Conservation (phyloP, 257 asterid genomes). For the Jaltomata sinuosa region DNA sequence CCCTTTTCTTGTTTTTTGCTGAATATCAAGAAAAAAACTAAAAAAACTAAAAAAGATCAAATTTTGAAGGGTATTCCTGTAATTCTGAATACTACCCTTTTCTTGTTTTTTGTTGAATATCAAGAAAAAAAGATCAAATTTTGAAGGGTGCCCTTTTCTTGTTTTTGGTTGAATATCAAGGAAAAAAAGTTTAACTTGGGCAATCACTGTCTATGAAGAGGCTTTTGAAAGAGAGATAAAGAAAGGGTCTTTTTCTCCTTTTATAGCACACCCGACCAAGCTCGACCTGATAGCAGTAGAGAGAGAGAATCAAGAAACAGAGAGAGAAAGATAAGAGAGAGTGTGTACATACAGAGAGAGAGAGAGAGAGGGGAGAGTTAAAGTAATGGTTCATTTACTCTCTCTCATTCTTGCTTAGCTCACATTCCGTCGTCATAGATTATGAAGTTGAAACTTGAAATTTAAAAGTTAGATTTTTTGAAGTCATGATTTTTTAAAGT, state of each 20-base stretch:
- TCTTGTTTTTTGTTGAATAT: background rate
- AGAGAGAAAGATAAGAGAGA: background rate
- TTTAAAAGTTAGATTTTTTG: too few relatives aligned
- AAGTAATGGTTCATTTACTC: too few relatives aligned
- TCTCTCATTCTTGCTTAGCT: too few relatives aligned
- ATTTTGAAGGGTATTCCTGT: background rate
- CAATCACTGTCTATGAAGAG: slow-evolving; percentile 1
- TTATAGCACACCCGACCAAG: slow-evolving; percentile 51
- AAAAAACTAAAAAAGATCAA: background rate
- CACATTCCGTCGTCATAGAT: too few relatives aligned
- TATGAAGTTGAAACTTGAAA: too few relatives aligned
- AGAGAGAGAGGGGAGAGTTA: too few relatives aligned
- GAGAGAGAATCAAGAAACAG: slow-evolving; percentile 13
- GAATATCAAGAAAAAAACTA: background rate
- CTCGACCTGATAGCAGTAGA: slow-evolving; percentile 78
- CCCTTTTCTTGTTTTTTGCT: background rate
- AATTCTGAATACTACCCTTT: background rate
- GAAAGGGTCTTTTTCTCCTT: slow-evolving; percentile 3
- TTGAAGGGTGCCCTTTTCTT: background rate
- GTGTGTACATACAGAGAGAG: too few relatives aligned
- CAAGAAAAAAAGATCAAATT: background rate
- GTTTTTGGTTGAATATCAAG: background rate
- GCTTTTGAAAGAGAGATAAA: background rate
- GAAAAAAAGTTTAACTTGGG: background rate
- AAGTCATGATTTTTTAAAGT: too few relatives aligned